Conservation (phyloP, 176 grass and related monocot genomes). For the Eleusine coracana region DNA sequence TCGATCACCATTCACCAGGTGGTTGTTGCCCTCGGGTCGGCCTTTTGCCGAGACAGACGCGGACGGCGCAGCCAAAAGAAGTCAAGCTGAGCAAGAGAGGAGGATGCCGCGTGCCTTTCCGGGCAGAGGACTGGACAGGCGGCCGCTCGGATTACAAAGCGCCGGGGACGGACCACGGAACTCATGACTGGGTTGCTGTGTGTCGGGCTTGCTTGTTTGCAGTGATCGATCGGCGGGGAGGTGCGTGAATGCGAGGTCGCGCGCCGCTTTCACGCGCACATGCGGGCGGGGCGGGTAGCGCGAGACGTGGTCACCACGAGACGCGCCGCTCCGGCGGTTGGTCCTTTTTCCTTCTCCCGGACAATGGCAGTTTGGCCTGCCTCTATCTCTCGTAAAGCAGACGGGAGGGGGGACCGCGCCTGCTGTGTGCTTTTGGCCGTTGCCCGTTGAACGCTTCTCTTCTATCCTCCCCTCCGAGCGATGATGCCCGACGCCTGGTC, state of each 20-base stretch:
- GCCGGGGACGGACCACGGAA: not conserved
- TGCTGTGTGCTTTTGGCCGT: not conserved
- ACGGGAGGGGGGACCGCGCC: not conserved
- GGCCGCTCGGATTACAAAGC: not conserved
- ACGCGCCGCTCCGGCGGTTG: conserved; percentile 3
- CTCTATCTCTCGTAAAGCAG: not conserved
- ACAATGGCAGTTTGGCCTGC: not conserved
- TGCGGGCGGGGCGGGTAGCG: not conserved
- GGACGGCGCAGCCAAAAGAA: conserved; percentile 28
- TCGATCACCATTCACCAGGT: conserved; percentile 4
- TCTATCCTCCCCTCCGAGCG: no score
- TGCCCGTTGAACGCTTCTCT: not conserved
- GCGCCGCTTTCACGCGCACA: conserved; percentile 43
- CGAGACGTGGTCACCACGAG: not conserved
- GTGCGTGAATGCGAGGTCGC: conserved; percentile 23
- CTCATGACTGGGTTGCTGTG: not conserved
- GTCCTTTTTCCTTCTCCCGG: not conserved
- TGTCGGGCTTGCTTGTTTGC: not conserved
- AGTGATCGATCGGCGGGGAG: not conserved
- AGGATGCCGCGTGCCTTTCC: not conserved
- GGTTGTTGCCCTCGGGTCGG: conserved; percentile 20
- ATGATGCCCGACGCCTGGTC: no score
- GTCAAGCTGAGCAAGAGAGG: no score
- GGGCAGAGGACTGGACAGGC: not conserved
- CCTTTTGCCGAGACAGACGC: not conserved